Base-by-base conservation (phyloP, 345 rosid species). In the Salix purpurea region DNA sequence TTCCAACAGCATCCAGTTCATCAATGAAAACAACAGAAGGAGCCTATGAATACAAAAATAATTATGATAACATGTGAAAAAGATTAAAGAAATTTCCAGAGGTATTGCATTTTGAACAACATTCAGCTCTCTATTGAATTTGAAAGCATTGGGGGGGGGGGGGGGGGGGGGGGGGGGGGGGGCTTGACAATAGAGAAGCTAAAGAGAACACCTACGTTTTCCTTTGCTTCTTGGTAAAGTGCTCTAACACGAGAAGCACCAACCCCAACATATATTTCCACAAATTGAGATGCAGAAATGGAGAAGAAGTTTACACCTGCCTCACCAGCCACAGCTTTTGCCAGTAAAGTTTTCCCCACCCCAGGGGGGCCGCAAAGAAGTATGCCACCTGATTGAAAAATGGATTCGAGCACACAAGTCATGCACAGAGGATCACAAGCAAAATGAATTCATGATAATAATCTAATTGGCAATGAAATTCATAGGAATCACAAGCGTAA, bases 281-380 rank as follows among this genome's bases (percentile, higher is more conserved):
- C 97, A 86, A 94, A 94, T 80, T 94, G 98, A 74, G 98, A 91
- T 54, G 98, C 97, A 46, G 98, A 94, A n/a, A 94, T 92, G 69
- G 97, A 94, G 86, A 94, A 94, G 91, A 92, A 92, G 81, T 92
- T 91, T 67, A 94, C 98, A 76, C 98, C 96, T 26, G 97, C 98
- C 86, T 94, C 97, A 75, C 98, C 97, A 81, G 98, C 97, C 79
- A 94, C 98, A 82, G 98, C 98, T 90, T 92, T 92, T 70, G 97
- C 98, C 62, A 94, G 87, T 71, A 94, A 85, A 58, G 97, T 92
- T 83, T 94, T 94, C 71, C 97, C 98, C 42, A 94, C 98, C 64
- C 98, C 98, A 75, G 98, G 97, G 40, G 97, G 94, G 12, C 97
- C 98, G 80, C 96, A 94, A 36, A 94, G 91, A 78, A 94, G 94